A percentile compares a stretch with the other conserved stretches of the same genome.
Conservation (phyloP, 257 asterid genomes). For the Linderniella brevidens region DNA sequence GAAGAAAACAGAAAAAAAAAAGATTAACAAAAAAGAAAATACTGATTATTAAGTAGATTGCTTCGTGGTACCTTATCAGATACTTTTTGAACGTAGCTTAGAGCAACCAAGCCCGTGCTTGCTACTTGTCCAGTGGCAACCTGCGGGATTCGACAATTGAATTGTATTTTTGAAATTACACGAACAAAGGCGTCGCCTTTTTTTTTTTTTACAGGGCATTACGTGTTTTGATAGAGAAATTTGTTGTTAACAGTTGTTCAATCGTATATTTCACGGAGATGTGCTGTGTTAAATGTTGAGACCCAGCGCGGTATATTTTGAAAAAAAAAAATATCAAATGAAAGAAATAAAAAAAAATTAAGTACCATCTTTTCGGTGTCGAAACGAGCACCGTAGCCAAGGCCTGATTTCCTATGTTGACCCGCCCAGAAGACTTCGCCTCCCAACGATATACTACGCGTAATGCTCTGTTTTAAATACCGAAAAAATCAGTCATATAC, state of each 20-base stretch:
- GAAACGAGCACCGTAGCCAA: constrained; percentile 86
- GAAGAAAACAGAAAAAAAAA: background rate
- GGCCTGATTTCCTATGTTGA: constrained; percentile 82
- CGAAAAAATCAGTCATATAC: background rate
- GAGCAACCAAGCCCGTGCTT: constrained; percentile 77
- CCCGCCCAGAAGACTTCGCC: constrained; percentile 98
- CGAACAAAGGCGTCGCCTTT: too few relatives aligned
- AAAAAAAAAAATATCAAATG: background rate
- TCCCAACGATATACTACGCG: constrained; percentile 65
- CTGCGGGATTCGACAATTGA: constrained; percentile 18
- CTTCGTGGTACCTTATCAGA: constrained; percentile 47
- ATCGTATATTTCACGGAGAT: background rate
- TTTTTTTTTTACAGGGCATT: background rate
- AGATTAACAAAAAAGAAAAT: too few relatives aligned
- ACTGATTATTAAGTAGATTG: too few relatives aligned
- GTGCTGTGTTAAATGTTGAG: background rate
- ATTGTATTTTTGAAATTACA: background rate
- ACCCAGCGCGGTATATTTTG: background rate
- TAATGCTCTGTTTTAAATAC: constrained; percentile 59
- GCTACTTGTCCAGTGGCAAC: constrained; percentile 94
- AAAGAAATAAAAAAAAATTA: background rate
- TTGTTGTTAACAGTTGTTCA: constrained; percentile 1
- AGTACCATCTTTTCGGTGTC: constrained; percentile 81
- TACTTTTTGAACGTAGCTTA: constrained; percentile 87
- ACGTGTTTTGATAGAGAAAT: too few relatives aligned